Evolutionary conservation across 164 flowering plant genomes (phyloP), one percentile per base, ranked within the genome.

Genomic region (Magnolia kwangsiensis): DNA sequence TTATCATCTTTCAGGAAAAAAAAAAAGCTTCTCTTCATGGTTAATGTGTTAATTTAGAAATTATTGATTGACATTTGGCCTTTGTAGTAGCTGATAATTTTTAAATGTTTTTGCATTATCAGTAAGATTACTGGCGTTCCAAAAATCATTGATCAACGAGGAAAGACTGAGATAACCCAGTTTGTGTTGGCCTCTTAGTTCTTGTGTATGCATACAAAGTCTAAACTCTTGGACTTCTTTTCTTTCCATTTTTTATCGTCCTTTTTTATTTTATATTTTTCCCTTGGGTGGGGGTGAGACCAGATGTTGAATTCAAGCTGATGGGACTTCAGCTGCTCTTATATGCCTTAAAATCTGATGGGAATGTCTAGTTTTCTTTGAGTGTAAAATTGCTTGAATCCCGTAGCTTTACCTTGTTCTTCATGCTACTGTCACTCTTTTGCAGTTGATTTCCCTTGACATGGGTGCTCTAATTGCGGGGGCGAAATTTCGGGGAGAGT

Each of bases 391-490:
- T 24, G 14, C 65, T n/a, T 8, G 2, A 66, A 13, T 16, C 6
- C 19, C 3, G 16, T 29, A 24, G 6, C 50, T 68, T 3, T 68
- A 19, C 7, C 29, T 68, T 14, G 51, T 5, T 24, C 45, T 27
- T 31, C 49, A 14, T 18, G 8, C 11, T 68, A 68, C 37, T 68
- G 9, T 19, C 4, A 67, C 68, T 64, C 73, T 51, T 71, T 81
- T 82, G n/a, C 89, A 96, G 99, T 88, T 96, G 78, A 90, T 96
- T 82, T 94, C 99, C n/a, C 93, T 96, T 80, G 99, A 94, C 84
- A 90, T 96, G 99, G 99, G 98, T 75, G 90, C 98, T 5, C 95
- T 96, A 49, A 93, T 96, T 76, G 99, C 99, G 80, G 98, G 99
- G 31, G 98, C 99, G n/a, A 94, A 94, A 81, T 96, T 82, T 78